Conservation (phyloP, 495 filamentous ascomycete genomes). For the Lentithecium fluviatile region DNA sequence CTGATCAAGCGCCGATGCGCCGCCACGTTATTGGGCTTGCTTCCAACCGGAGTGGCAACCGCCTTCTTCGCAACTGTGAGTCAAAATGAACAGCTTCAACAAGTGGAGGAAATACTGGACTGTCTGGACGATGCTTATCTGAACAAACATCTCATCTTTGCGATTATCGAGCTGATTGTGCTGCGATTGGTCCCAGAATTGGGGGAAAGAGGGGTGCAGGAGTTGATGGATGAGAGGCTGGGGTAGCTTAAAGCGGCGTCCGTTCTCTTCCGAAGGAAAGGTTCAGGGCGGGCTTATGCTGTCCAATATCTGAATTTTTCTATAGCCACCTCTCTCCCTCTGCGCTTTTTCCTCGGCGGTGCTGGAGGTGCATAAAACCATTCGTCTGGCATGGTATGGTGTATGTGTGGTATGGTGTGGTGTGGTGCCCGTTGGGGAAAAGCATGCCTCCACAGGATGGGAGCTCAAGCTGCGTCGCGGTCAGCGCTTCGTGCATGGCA, state of each 20-base stretch:
- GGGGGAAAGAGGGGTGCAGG: slow-evolving; percentile 65
- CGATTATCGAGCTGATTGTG: slow-evolving; percentile 72
- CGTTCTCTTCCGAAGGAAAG: slow-evolving; percentile 9
- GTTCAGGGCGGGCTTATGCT: background rate
- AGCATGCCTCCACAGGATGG: too few relatives aligned
- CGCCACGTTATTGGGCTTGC: slow-evolving; percentile 49
- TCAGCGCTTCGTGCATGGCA: slow-evolving; percentile 12
- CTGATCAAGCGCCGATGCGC: slow-evolving; percentile 60
- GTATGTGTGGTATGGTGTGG: too few relatives aligned
- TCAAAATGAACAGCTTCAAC: slow-evolving; percentile 44
- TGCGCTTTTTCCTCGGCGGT: background rate
- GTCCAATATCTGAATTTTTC: slow-evolving; percentile 1
- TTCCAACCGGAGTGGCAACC: slow-evolving; percentile 49
- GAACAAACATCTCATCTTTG: slow-evolving; percentile 85
- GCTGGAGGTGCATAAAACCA: too few relatives aligned
- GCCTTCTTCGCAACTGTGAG: slow-evolving; percentile 56
- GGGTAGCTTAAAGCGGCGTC: slow-evolving; percentile 33
- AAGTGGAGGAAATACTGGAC: slow-evolving; percentile 63
- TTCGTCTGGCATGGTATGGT: too few relatives aligned
- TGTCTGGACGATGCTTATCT: slow-evolving; percentile 77
- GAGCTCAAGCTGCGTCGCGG: slow-evolving; percentile 1
- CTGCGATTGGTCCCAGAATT: slow-evolving; percentile 82
- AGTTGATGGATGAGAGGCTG: slow-evolving; percentile 71
- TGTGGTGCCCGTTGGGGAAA: too few relatives aligned
- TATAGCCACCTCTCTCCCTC: slow-evolving; percentile 6